These are phyloP conservation scores for Suhomyces yuchorum DNA, from an alignment of 1,139 yeast genomes.

Conservation along the genomic window DNA sequence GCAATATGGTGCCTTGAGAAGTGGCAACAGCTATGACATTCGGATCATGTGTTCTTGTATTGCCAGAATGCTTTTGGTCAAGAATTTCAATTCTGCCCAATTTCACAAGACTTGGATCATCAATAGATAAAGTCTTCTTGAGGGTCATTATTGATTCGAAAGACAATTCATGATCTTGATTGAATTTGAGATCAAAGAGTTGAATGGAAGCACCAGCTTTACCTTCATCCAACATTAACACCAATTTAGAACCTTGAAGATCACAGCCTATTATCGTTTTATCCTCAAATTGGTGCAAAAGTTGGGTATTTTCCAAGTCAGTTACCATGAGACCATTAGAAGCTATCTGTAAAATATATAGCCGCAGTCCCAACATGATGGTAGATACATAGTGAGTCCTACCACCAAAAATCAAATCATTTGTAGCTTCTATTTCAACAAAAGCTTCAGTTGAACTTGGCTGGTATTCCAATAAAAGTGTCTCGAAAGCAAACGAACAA, in stretches of 20 bases:
- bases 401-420: constrained; percentile 14
- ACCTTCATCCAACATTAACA: constrained; percentile 14
- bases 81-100: background rate
- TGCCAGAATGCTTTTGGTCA: background rate
- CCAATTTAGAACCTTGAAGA: constrained; percentile 7
- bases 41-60: background rate
- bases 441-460: constrained; percentile 21
- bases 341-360: constrained; percentile 17
- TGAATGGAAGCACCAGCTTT: constrained; percentile 7
- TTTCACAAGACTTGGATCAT: constrained; percentile 13
- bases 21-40: constrained; percentile 14
- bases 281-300: background rate
- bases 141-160: constrained; percentile 9
- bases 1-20: constrained; percentile 6
- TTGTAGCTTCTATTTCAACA: constrained; percentile 29
- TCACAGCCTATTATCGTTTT: constrained; percentile 9
- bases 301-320: constrained; percentile 12
- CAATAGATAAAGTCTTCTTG: constrained; percentile 1
- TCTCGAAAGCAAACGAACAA: constrained; percentile 42
- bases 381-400: constrained; percentile 17
- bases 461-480: constrained; percentile 37
- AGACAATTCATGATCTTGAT: background rate
- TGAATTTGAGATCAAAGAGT: constrained; percentile 7
- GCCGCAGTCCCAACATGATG: constrained; percentile 10
- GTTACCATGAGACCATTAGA: constrained; percentile 15